Percentiles rank a stretch among this genome's conserved stretches.
Evolutionary conservation across 179 eudicot genomes (phyloP).

Genomic region (Drosera spatulata): DNA sequence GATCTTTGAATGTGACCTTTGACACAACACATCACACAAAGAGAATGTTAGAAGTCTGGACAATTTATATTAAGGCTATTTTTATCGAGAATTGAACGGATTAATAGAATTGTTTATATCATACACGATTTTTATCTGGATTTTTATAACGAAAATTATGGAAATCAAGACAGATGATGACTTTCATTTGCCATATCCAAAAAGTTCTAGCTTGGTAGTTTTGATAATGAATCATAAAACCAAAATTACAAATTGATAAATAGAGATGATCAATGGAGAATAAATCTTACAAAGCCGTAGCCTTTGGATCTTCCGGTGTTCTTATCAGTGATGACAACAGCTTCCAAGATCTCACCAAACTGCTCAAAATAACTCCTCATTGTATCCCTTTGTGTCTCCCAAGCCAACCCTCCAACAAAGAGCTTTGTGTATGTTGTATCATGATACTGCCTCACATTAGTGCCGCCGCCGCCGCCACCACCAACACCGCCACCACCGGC

Average conservation of each 20-base stretch:
- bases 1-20: constrained; percentile 51
- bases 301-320: constrained; percentile 36
- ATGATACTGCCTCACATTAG: constrained; percentile 1
- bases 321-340: constrained; percentile 37
- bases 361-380: constrained; percentile 37
- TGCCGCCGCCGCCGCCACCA: neutral
- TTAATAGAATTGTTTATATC: neutral
- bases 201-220: too few relatives aligned
- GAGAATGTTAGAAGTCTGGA: neutral
- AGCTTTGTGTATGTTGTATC: constrained; percentile 35
- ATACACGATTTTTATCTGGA: too few relatives aligned
- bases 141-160: too few relatives aligned
- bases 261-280: neutral
- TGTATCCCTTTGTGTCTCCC: constrained; percentile 7
- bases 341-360: constrained; percentile 45
- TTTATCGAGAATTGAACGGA: neutral
- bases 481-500: too few relatives aligned
- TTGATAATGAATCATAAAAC: neutral
- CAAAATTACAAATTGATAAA: neutral
- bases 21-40: neutral
- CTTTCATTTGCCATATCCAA: too few relatives aligned
- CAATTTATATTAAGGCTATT: neutral
- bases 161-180: too few relatives aligned
- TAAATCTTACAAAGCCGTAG: constrained; percentile 31
- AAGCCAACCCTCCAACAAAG: constrained; percentile 41